Percentiles rank a stretch among this genome's conserved stretches.
phyloP scores from a whole-genome alignment of 1,139 yeast genomes.

The Saccharomyces uvarum region DNA sequence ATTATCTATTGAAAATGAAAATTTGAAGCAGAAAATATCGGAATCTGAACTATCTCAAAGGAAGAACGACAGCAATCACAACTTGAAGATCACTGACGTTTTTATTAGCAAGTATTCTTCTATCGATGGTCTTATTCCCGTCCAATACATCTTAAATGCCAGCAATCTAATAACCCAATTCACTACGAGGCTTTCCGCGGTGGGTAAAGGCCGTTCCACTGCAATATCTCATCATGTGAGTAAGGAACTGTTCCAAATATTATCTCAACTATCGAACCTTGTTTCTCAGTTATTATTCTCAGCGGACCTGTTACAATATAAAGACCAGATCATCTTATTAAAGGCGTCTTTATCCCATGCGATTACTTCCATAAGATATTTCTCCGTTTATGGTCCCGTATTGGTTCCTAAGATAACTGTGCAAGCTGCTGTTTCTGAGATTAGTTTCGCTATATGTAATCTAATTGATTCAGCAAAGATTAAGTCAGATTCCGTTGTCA shows the following conservation, averaged over 20 bases:
- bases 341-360: constrained; percentile 70
- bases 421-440: constrained; percentile 72
- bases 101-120: constrained; percentile 1
- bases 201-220: not conserved
- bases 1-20: constrained; percentile 31
- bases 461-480: constrained; percentile 52
- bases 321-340: constrained; percentile 34
- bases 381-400: constrained; percentile 42
- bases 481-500: constrained; percentile 11
- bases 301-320: constrained; percentile 19
- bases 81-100: not conserved
- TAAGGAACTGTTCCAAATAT: constrained; percentile 45
- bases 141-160: not conserved
- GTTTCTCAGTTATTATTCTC: constrained; percentile 39
- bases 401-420: constrained; percentile 61
- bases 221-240: constrained; percentile 14
- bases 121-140: not conserved
- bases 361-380: constrained; percentile 73
- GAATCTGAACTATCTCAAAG: constrained; percentile 28
- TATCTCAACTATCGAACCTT: constrained; percentile 45
- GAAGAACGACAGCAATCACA: constrained; percentile 8
- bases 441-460: constrained; percentile 68
- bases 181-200: not conserved
- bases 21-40: constrained; percentile 27
- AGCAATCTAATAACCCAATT: not conserved